Evolutionary conservation across 495 filamentous ascomycete species (phyloP), one percentile per base, ranked within the genome.

Genomic region (Aspergillus diversus): DNA sequence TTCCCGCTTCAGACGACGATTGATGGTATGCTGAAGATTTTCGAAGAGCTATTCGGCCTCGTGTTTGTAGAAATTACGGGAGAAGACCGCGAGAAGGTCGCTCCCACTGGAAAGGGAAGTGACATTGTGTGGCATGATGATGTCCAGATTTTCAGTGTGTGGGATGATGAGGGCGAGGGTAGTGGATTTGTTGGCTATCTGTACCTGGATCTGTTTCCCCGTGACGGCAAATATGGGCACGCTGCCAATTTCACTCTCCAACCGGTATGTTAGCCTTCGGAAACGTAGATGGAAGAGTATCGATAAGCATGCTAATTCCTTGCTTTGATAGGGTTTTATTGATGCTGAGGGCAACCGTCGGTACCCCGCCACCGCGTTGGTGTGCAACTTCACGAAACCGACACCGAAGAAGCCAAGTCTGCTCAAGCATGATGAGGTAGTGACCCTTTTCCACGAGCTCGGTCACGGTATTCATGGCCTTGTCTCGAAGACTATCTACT

Each of bases 11-110:
- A 87, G 66, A 87, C 86, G 4, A 96, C 92, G 3, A 90, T 99
- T 55, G 80, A 84, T 33, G 92, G 91, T 60, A 99, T 98, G 96
- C 85, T 99, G 57, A 81, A 87, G 69, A 97, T 97, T 67, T 98
- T 99, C 66, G 94, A 98, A 75, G 81, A 92, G 71, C 82, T 99
- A 0, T 96, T 99, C 66, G 95, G 95, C 27, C 80, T 99, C 9
- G 89, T 88, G 15, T 98, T 99, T 68, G 89, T 98, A 32, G 88
- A 97, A 79, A 81, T 98, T 52, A 75, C 75, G 16, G 86, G 84
- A 47, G 76, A 83, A 55, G 86, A 88, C 63, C 81, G 88, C 11
- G 77, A 83, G 17, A 67, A 75, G 15, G 69, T 90, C 32, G 80
- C 85, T 16, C 74, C 84, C 5, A 79, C 82, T 9, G 84, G 85